phyloP scores from a whole-genome alignment of 345 rosid genomes.

The Moricandia arvensis region DNA sequence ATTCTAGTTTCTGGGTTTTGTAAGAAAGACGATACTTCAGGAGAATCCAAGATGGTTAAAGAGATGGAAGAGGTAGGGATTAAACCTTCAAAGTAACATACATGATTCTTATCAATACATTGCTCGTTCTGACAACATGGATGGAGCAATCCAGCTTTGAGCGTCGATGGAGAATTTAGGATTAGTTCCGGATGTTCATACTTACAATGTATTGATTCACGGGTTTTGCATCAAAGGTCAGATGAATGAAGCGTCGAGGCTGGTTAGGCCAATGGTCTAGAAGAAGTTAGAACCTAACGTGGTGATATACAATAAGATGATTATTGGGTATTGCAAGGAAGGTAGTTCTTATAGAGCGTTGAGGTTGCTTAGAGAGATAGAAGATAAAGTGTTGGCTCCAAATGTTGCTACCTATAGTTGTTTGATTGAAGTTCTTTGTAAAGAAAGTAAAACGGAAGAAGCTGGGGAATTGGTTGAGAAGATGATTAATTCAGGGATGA shows the following conservation, averaged over 20 bases:
- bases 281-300: conserved; percentile 54
- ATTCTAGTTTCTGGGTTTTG: conserved; percentile 53
- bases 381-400: conserved; percentile 49
- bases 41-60: conserved; percentile 50
- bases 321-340: conserved; percentile 72
- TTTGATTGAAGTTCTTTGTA: conserved; percentile 57
- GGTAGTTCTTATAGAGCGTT: conserved; percentile 64
- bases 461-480: conserved; percentile 55
- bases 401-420: conserved; percentile 62
- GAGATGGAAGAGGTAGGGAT: conserved; percentile 85
- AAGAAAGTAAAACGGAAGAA: conserved; percentile 59
- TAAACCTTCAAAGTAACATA: conserved; percentile 70
- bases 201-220: conserved; percentile 57
- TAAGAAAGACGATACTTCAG: conserved; percentile 43
- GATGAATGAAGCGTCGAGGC: conserved; percentile 65
- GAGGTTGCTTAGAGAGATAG: conserved; percentile 62
- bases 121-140: conserved; percentile 46
- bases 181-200: conserved; percentile 61
- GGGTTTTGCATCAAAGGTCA: conserved; percentile 69
- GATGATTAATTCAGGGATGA: conserved; percentile 52
- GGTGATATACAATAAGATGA: conserved; percentile 68
- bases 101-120: conserved; percentile 58
- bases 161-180: conserved; percentile 56
- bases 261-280: conserved; percentile 51
- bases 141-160: conserved; percentile 54